Evolutionary conservation across 176 grass and related monocot species (phyloP).

Genomic region (Aegilops speltoides): DNA sequence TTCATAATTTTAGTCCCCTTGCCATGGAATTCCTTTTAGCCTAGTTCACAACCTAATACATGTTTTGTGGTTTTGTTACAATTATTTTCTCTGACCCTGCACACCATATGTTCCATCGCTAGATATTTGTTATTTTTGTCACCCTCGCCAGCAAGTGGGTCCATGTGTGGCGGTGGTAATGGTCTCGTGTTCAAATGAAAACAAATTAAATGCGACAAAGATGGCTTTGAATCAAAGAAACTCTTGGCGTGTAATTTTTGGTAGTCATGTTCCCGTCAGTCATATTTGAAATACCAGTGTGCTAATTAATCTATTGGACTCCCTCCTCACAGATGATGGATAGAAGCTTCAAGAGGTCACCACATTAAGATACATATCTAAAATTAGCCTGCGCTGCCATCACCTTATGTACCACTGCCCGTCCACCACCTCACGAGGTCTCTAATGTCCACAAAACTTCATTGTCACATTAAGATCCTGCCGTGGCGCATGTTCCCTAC

Average conservation of each 20-base stretch:
- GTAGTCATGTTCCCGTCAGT: neutral
- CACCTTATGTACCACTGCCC: neutral
- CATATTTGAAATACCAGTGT: slow-evolving; percentile 1
- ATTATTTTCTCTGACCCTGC: too few species aligned
- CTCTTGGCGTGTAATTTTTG: neutral
- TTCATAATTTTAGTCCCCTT: too few species aligned
- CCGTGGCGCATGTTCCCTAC: too few species aligned
- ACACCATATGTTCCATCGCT: too few species aligned
- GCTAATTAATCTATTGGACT: neutral
- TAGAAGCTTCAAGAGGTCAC: neutral
- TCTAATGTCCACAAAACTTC: neutral
- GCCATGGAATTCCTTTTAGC: too few species aligned
- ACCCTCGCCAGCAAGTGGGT: too few species aligned
- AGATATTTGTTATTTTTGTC: too few species aligned
- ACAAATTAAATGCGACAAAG: neutral
- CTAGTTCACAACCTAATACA: too few species aligned
- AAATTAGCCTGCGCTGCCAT: neutral
- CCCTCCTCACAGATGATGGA: neutral
- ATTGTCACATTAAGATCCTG: neutral
- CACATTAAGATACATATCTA: neutral
- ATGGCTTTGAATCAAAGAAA: neutral
- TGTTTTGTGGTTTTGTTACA: too few species aligned
- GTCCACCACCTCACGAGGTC: neutral
- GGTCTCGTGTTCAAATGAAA: neutral
- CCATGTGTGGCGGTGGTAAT: too few species aligned